Evolutionary conservation across 139 green algal genomes (phyloP).

Genomic region (Chlamydomonas sphaeroides): DNA sequence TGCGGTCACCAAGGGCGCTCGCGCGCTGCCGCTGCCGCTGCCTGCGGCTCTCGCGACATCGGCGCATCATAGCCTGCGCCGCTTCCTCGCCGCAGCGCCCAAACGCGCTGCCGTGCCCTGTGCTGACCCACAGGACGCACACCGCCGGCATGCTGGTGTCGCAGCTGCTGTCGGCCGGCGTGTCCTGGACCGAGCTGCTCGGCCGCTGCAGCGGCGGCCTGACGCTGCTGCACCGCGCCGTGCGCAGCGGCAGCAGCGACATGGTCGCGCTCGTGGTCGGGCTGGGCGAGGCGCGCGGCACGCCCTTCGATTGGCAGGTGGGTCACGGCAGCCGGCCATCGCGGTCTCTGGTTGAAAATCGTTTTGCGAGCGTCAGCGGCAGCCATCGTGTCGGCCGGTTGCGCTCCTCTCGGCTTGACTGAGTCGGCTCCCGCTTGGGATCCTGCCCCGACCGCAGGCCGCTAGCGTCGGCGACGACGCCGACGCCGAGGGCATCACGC

Average conservation of each 20-base stretch:
- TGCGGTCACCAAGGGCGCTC: too few relatives aligned
- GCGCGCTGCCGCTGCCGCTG: too few relatives aligned
- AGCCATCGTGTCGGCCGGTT: too few relatives aligned
- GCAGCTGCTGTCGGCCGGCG: constrained; percentile 10
- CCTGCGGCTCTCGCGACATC: too few relatives aligned
- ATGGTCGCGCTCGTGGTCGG: constrained; percentile 35
- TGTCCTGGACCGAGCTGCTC: constrained; percentile 22
- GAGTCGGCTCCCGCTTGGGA: too few relatives aligned
- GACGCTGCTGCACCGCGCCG: constrained; percentile 38
- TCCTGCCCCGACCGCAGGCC: too few relatives aligned
- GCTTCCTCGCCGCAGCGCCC: not conserved
- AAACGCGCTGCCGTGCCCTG: not conserved
- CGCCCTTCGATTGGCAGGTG: constrained; percentile 38
- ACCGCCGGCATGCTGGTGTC: constrained; percentile 4
- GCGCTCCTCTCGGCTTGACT: too few relatives aligned
- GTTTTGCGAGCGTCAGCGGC: too few relatives aligned
- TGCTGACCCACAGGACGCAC: constrained; percentile 1
- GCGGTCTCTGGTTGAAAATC: too few relatives aligned
- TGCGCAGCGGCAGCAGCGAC: not conserved
- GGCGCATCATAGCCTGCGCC: too few relatives aligned
- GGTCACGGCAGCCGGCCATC: too few relatives aligned
- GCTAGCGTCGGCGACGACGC: not conserved
- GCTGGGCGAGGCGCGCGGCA: constrained; percentile 21
- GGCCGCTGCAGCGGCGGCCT: constrained; percentile 29
- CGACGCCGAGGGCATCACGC: constrained; percentile 2